Conservation (phyloP, 225 moss, liverwort and hornwort species). For the Antitrichia curtipendula region DNA sequence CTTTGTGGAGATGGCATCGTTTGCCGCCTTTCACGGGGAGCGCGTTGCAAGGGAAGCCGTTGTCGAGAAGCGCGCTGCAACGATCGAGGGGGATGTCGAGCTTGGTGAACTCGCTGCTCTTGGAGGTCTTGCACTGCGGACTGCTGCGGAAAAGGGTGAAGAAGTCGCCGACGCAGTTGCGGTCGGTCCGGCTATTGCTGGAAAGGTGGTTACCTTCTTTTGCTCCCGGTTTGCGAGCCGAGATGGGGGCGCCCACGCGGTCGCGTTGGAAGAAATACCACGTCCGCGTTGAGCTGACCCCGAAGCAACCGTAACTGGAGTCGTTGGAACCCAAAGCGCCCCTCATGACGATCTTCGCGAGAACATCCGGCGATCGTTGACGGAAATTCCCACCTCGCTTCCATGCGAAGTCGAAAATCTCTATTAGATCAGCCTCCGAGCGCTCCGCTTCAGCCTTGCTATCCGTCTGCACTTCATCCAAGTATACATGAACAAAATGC, state of each 20-base stretch:
- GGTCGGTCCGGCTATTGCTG: neutral
- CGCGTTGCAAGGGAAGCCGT: constrained; percentile 17
- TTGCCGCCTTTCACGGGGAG: constrained; percentile 28
- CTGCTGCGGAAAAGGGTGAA: constrained; percentile 11
- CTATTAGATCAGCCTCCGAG: constrained; percentile 54
- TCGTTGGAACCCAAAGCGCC: constrained; percentile 23
- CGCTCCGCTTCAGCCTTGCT: constrained; percentile 62
- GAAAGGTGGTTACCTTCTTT: neutral
- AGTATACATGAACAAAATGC: neutral
- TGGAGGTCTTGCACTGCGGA: neutral
- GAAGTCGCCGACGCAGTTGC: neutral
- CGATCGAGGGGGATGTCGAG: constrained; percentile 51
- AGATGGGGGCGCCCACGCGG: constrained; percentile 40
- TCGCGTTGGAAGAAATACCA: constrained; percentile 19
- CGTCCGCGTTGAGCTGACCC: constrained; percentile 5
- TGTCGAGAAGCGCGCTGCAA: constrained; percentile 17
- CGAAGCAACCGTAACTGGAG: constrained; percentile 18
- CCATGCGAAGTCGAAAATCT: constrained; percentile 87
- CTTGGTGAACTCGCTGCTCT: constrained; percentile 37
- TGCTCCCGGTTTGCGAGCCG: constrained; percentile 37
- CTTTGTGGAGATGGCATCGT: constrained; percentile 25
- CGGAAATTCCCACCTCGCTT: constrained; percentile 61
- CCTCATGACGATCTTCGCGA: constrained; percentile 54
- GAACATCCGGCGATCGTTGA: constrained; percentile 63
- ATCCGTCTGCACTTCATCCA: constrained; percentile 33